Evolutionary conservation across 2,329 filamentous ascomycete species (phyloP).

Genomic region (Claviceps citrina): DNA sequence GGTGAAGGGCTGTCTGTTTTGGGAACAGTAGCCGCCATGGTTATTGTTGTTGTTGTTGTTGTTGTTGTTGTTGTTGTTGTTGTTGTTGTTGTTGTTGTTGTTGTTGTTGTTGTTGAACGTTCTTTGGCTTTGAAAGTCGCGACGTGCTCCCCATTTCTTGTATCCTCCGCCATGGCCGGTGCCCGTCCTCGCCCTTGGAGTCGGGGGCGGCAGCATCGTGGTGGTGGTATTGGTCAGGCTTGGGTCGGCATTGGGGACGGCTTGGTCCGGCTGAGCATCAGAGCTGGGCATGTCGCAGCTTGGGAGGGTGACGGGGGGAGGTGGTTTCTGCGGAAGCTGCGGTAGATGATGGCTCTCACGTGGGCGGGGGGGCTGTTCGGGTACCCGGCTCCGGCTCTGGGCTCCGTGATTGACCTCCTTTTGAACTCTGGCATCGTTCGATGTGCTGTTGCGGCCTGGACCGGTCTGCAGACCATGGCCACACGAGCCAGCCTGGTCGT

Average conservation of each 20-base stretch:
- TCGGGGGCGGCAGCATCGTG: background rate
- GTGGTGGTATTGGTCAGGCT: background rate
- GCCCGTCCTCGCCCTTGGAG: background rate
- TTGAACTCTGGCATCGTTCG: background rate
- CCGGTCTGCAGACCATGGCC: background rate
- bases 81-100: too few relatives aligned
- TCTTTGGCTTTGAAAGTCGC: background rate
- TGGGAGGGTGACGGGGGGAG: background rate
- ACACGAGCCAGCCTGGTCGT: background rate
- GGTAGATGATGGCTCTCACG: background rate
- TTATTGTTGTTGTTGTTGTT: too few relatives aligned
- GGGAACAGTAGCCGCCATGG: background rate
- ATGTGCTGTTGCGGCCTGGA: background rate
- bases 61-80: too few relatives aligned
- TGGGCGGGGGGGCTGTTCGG: background rate
- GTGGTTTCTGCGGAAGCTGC: background rate
- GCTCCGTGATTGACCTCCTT: background rate
- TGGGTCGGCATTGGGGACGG: background rate
- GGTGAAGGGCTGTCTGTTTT: background rate
- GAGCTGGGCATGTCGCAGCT: background rate
- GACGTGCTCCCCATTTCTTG: constrained; percentile 1
- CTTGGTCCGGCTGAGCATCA: background rate
- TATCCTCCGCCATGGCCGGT: background rate
- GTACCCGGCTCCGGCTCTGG: background rate
- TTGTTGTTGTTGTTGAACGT: too few relatives aligned